Base-by-base conservation (phyloP, 2,329 filamentous ascomycete species). In the Aspergillus chevalieri region DNA sequence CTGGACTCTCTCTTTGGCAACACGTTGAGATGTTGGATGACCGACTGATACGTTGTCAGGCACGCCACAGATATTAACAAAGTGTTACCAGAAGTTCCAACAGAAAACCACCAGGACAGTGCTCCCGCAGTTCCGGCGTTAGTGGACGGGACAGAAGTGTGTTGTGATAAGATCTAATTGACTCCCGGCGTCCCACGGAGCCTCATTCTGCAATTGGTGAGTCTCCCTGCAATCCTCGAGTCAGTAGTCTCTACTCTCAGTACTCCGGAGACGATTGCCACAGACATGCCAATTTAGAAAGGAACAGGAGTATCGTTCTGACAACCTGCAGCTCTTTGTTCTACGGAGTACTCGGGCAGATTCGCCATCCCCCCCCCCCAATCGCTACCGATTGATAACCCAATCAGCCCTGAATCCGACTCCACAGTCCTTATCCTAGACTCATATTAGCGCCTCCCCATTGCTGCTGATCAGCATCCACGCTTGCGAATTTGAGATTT, bases 401-500 rank as follows among this genome's bases (percentile, higher is more conserved):
- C 38, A 21, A 21, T 21, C 15, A 41, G 38, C 38, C 38, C 38
- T 21, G 34, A 21, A 41, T 41, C 9, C 9, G 38, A 41, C 38
- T 41, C 38, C 38, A 41, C 38, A 10, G 38, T 9, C 38, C 38
- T n/a, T 17, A 36, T 36, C 38, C 38, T 41, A 21, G 38, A 10
- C 38, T 17, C 15, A 12, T 21, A 22, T 41, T 41, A 41, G 38
- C 19, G 38, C 17, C 34, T 41, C 38, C 10, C 4, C 38, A 12
- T 17, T 10, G 38, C 38, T 19, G 19, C n/a, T 19, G 38, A 41
- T 41, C 38, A 12, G 10, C 38, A 19, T 17, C 17, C 17, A 41
- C 38, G 10, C 15, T 41, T 41, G 38, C 15, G n/a, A 38, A 21
- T 24, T 7, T 9, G 41, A 30, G 26, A 53, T 43, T 48, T 50